Evolutionary conservation across 768 basidiomycete genomes (phyloP), one percentile per base, ranked within the genome.

Genomic region (Serendipita sp.): DNA sequence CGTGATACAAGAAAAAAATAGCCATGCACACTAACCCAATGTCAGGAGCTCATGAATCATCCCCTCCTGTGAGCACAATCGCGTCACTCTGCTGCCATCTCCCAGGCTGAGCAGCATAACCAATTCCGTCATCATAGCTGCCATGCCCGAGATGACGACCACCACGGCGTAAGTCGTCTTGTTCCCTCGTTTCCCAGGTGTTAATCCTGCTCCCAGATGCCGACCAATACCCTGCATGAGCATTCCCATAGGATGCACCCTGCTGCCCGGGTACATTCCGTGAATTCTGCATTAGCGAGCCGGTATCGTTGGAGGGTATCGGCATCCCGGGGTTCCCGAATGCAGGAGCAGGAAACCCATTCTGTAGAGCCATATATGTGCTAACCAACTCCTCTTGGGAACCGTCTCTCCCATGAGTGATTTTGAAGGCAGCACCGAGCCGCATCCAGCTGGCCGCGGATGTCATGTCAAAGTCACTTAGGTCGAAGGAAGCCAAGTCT

Each of bases 51-150:
- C 26, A 48, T 7, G n/a, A 58, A 33, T 58, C 53, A 58, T 58
- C 53, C 9, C 31, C 30, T 58, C 53, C 53, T n/a, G 53, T 33
- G 31, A 58, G 53, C 3, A 58, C 53, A n/a, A 58, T 24, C 28
- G 53, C 53, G 30, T 58, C 53, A 24, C 53, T 58, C 20, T 48
- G n/a, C 31, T 58, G 53, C 53, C 53, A 58, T 58, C 53, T 58
- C 7, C 53, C 53, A 28, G 53, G n/a, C 9, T 31, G 17, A 28
- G 30, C 31, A 17, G 53, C 53, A 33, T 58, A 33, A n/a, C 53
- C 53, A 17, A 58, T 26, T 9, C 53, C 53, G 30, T 26, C 53
- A 31, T 58, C 53, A 28, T 58, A 58, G 31, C 53, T 58, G 20
- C 53, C 53, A 28, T 58, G 53, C 7, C 53, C 53, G 53, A 58